Conservation (phyloP, 345 rosid genomes). For the Eucalyptus coolabah region DNA sequence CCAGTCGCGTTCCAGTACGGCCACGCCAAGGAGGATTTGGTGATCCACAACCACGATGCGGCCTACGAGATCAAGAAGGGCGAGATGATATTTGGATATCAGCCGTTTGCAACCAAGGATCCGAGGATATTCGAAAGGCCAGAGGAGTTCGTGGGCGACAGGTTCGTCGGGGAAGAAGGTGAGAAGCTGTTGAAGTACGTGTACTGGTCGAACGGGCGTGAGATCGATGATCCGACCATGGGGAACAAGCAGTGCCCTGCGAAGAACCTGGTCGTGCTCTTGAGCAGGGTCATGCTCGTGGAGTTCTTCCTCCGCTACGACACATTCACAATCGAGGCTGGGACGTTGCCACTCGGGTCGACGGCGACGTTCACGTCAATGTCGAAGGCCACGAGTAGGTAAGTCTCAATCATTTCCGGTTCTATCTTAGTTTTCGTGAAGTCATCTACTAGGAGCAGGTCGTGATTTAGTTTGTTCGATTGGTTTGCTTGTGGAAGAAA, state of each 20-base stretch:
- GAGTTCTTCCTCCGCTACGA: constrained; percentile 25
- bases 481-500: not conserved
- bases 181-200: constrained; percentile 23
- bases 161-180: constrained; percentile 15
- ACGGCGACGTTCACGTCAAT: constrained; percentile 8
- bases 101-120: constrained; percentile 14
- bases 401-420: not conserved
- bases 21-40: constrained; percentile 3
- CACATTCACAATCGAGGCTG: constrained; percentile 11
- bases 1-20: constrained; percentile 6
- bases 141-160: constrained; percentile 3
- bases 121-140: constrained; percentile 5
- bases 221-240: constrained; percentile 13
- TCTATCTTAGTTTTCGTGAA: not conserved
- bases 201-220: constrained; percentile 32
- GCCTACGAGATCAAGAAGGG: constrained; percentile 7
- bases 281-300: constrained; percentile 15
- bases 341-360: not conserved
- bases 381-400: not conserved
- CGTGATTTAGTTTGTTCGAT: not conserved
- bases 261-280: constrained; percentile 19
- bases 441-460: not conserved
- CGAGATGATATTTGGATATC: constrained; percentile 9
- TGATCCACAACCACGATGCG: constrained; percentile 11
- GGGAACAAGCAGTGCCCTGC: constrained; percentile 29